These are phyloP conservation scores for Fusarium pseudograminearum DNA, from an alignment of 2,329 filamentous ascomycete species.

Conservation along the genomic window DNA sequence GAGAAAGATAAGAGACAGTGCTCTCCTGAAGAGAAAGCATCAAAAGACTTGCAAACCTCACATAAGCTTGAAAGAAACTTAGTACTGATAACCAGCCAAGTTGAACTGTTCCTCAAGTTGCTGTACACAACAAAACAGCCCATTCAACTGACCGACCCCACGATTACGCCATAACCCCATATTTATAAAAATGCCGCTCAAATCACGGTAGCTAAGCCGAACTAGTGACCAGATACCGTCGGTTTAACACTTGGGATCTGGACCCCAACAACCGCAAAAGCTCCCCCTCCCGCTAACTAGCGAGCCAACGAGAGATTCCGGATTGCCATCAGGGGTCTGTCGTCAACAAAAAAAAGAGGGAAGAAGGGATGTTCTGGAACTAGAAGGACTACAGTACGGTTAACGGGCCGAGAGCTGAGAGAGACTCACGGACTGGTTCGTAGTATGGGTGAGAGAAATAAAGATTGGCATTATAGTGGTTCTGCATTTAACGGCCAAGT, in stretches of 20 bases:
- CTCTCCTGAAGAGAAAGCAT: background rate
- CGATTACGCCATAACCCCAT: slow-evolving; percentile 30
- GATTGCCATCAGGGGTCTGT: slow-evolving; percentile 41
- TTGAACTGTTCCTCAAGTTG: background rate
- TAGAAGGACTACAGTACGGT: background rate
- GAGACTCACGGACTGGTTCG: background rate
- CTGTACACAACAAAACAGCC: slow-evolving; percentile 12
- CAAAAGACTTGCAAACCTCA: background rate
- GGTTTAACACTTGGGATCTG: background rate
- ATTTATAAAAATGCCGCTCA: slow-evolving; percentile 22
- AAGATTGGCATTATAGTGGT: background rate
- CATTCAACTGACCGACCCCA: slow-evolving; percentile 25
- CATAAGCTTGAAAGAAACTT: background rate
- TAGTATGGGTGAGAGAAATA: background rate
- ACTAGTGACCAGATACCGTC: background rate
- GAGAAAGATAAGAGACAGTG: background rate
- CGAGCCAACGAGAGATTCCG: slow-evolving; percentile 43
- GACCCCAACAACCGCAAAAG: background rate
- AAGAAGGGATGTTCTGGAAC: slow-evolving; percentile 4
- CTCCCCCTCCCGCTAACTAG: slow-evolving; percentile 13
- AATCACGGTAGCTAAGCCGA: slow-evolving; percentile 24
- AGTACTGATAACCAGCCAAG: background rate
- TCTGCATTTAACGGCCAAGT: slow-evolving; percentile 1
- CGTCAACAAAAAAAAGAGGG: slow-evolving; percentile 39
- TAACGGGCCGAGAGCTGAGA: slow-evolving; percentile 19